A percentile compares a stretch with the other conserved stretches of the same genome.
These are phyloP conservation scores for Aspergillus ustus DNA, from an alignment of 2,329 filamentous ascomycete species.

Conservation along the genomic window DNA sequence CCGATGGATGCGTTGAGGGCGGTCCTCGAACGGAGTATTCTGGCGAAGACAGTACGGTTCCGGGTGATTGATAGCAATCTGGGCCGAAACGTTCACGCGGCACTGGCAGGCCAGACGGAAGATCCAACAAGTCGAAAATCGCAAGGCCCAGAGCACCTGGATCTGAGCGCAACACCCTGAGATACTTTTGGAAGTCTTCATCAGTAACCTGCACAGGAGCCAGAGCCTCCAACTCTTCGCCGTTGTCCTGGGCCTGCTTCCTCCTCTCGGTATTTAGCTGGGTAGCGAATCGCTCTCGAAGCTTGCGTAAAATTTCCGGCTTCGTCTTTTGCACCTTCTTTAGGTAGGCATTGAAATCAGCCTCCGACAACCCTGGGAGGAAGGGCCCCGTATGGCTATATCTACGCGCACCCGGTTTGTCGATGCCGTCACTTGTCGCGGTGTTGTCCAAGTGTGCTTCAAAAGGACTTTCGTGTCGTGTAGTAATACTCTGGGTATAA, in stretches of 20 bases:
- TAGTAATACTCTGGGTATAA: constrained; percentile 34
- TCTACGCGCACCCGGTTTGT: constrained; percentile 45
- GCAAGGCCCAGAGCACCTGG: constrained; percentile 56
- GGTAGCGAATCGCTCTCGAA: constrained; percentile 39
- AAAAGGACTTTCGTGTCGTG: constrained; percentile 45
- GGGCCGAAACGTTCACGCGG: constrained; percentile 40
- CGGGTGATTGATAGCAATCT: constrained; percentile 42
- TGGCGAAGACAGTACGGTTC: constrained; percentile 41
- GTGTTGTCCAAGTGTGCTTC: constrained; percentile 53
- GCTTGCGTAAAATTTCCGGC: constrained; percentile 43
- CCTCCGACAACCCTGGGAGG: constrained; percentile 59
- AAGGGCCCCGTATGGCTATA: constrained; percentile 66
- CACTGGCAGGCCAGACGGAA: constrained; percentile 52
- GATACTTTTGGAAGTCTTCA: constrained; percentile 51
- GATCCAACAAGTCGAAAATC: constrained; percentile 61
- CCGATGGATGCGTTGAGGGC: constrained; percentile 67
- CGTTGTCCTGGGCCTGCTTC: constrained; percentile 47
- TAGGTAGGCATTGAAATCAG: constrained; percentile 60
- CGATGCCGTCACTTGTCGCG: constrained; percentile 37
- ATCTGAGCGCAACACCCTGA: constrained; percentile 50
- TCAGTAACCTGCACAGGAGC: constrained; percentile 41
- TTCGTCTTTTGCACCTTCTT: constrained; percentile 49
- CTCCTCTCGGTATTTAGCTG: constrained; percentile 41
- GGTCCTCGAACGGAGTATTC: constrained; percentile 55
- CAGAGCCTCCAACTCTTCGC: constrained; percentile 39